These are phyloP conservation scores for Ceriops zippeliana DNA, from an alignment of 345 rosid genomes.

Conservation along the genomic window DNA sequence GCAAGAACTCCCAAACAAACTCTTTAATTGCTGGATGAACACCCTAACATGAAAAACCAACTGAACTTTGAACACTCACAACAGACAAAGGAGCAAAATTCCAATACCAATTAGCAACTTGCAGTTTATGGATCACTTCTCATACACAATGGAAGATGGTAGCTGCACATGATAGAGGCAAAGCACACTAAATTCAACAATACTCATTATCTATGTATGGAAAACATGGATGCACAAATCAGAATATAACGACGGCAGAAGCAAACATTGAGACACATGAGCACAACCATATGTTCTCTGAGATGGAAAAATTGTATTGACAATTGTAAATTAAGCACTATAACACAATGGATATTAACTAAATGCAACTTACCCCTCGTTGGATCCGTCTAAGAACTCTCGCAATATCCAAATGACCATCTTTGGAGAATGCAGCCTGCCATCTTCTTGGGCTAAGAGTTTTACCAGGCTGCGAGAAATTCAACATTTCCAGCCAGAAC, in stretches of 20 bases:
- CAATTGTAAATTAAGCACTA: neutral
- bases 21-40: constrained; percentile 95
- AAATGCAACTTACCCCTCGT: constrained; percentile 58
- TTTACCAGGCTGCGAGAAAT: constrained; percentile 63
- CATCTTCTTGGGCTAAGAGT: constrained; percentile 90
- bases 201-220: neutral
- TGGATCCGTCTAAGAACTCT: constrained; percentile 85
- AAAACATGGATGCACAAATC: neutral
- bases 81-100: neutral
- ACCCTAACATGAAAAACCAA: constrained; percentile 54
- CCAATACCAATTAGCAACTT: no score
- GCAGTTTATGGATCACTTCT: no score
- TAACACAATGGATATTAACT: neutral
- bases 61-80: constrained; percentile 9
- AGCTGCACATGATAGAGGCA: neutral
- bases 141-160: no score
- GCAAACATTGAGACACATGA: neutral
- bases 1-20: constrained; percentile 83
- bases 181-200: neutral
- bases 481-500: neutral
- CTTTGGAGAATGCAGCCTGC: constrained; percentile 78
- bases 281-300: no score
- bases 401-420: constrained; percentile 83
- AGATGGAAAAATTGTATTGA: neutral
- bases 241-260: neutral